Evolutionary conservation across 257 asterid genomes (phyloP).

Genomic region (Linderniella brevidens): DNA sequence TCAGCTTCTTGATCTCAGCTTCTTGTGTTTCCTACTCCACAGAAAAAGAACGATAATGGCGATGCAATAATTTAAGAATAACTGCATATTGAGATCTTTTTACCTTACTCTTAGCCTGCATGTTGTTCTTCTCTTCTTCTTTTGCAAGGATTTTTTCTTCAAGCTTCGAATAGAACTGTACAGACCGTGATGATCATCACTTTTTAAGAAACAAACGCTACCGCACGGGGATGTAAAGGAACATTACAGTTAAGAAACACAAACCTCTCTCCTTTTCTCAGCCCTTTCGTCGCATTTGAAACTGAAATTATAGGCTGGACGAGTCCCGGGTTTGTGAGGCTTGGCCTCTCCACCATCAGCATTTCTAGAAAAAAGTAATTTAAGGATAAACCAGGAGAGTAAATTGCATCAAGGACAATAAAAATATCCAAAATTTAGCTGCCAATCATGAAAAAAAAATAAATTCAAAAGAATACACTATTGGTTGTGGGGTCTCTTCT

Average conservation of each 20-base stretch:
- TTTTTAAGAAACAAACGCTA: no score
- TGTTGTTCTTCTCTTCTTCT: conserved; percentile 63
- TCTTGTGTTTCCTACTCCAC: conserved; percentile 68
- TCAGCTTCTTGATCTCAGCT: conserved; percentile 70
- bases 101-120: conserved; percentile 79
- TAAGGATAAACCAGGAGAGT: conserved; percentile 27
- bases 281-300: conserved; percentile 94
- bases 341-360: conserved; percentile 54
- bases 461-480: conserved; percentile 31
- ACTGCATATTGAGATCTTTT: not conserved
- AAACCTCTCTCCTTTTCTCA: conserved; percentile 84
- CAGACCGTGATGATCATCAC: not conserved
- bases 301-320: conserved; percentile 66
- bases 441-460: conserved; percentile 2
- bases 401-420: conserved; percentile 4
- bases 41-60: conserved; percentile 9
- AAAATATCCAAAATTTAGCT: conserved; percentile 2
- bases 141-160: conserved; percentile 89
- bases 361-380: conserved; percentile 23
- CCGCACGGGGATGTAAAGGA: no score
- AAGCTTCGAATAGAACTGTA: conserved; percentile 73
- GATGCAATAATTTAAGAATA: not conserved
- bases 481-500: conserved; percentile 25
- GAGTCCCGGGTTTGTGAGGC: conserved; percentile 50
- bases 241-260: conserved; percentile 8